phyloP scores from a whole-genome alignment of 148 eudicot genomes.

The Dianthus caryophyllus region DNA sequence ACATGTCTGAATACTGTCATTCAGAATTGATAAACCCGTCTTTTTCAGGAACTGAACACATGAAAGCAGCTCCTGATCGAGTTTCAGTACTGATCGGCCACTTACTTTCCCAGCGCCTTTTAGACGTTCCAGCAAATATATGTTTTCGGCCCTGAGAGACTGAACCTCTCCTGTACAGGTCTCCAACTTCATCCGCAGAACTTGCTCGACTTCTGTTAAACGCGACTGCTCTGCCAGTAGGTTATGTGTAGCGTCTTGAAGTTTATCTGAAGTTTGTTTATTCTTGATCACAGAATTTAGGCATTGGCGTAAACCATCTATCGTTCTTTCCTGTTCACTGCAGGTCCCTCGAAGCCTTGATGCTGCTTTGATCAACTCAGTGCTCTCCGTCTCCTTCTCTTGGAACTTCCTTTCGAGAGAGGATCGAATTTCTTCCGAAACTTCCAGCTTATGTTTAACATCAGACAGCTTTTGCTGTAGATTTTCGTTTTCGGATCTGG shows the following conservation, averaged over 20 bases:
- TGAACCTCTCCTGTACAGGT: constrained; percentile 19
- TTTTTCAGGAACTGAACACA: constrained; percentile 19
- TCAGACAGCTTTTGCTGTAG: constrained; percentile 23
- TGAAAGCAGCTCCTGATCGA: constrained; percentile 26
- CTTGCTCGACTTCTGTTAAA: constrained; percentile 27
- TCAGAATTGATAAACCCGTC: constrained; percentile 20
- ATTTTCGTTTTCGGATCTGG: constrained; percentile 18
- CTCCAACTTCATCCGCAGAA: constrained; percentile 25
- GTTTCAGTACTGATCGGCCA: constrained; percentile 20
- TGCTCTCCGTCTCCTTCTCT: constrained; percentile 25
- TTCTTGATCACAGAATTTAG: constrained; percentile 13
- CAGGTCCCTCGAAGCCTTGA: constrained; percentile 25
- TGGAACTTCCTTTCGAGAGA: constrained; percentile 11
- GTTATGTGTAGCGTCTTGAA: constrained; percentile 9
- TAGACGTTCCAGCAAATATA: constrained; percentile 28
- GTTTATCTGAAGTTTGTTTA: constrained; percentile 1
- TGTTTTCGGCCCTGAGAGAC: constrained; percentile 27
- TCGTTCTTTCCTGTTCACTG: constrained; percentile 28
- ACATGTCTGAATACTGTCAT: constrained; percentile 19
- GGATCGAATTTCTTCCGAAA: constrained; percentile 19
- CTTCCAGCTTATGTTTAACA: constrained; percentile 18
- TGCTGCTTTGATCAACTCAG: constrained; percentile 19
- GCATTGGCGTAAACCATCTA: constrained; percentile 27
- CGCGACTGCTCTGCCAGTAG: constrained; percentile 23
- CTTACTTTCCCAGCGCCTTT: constrained; percentile 11